Percentiles rank a stretch among this genome's conserved stretches.
Conservation (phyloP, 257 asterid species). For the Solanum pinnatisectum region DNA sequence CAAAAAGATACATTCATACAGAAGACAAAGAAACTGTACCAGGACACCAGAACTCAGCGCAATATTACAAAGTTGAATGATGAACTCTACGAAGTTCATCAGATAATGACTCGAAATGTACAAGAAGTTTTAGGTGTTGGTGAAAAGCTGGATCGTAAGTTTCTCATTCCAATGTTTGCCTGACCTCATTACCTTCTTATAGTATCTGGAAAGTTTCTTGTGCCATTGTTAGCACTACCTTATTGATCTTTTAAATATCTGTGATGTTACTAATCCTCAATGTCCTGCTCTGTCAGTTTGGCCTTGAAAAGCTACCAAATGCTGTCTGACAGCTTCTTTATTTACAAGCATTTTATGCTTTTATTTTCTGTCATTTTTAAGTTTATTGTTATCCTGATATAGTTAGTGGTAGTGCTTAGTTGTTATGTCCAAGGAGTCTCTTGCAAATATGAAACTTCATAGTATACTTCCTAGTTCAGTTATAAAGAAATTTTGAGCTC, state of each 20-base stretch:
- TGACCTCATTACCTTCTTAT: not conserved
- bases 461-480: not conserved
- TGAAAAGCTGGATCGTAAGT: constrained; percentile 97
- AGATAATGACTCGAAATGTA: constrained; percentile 97
- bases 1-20: constrained; percentile 75
- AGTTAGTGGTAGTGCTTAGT: not conserved
- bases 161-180: not conserved
- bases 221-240: not conserved
- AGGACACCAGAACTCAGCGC: constrained; percentile 91
- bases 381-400: not conserved
- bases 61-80: constrained; percentile 86
- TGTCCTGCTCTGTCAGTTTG: not conserved
- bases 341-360: not conserved
- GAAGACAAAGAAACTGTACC: constrained; percentile 87
- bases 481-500: not conserved
- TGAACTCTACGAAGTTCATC: constrained; percentile 99
- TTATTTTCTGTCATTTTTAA: not conserved
- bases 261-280: not conserved
- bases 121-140: constrained; percentile 99
- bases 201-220: not conserved
- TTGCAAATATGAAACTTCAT: not conserved
- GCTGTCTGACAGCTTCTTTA: not conserved
- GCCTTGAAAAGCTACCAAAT: not conserved
- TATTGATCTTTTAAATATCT: not conserved
- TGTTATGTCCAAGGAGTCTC: not conserved